Conservation (phyloP, 257 asterid genomes). For the Forsythia viridissima region DNA sequence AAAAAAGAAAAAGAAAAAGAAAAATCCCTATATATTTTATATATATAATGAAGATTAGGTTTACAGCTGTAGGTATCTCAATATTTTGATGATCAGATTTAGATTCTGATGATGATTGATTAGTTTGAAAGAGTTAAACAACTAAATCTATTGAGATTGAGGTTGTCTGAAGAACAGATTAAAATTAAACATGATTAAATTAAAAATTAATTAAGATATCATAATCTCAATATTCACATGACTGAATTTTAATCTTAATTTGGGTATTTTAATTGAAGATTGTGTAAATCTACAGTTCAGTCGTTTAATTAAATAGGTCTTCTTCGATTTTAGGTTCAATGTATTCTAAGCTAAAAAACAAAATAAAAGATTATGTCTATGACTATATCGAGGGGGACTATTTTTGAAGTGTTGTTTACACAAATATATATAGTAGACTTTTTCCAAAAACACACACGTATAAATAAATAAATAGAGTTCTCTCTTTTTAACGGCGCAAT, state of each 20-base stretch:
- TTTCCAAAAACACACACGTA: background rate
- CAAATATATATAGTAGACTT: background rate
- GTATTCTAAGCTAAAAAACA: background rate
- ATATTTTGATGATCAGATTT: background rate
- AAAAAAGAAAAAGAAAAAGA: too few species aligned
- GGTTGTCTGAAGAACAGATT: constrained; percentile 11
- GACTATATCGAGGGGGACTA: background rate
- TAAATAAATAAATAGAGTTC: background rate
- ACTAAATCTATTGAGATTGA: constrained; percentile 35
- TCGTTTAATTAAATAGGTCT: background rate
- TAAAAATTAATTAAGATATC: background rate
- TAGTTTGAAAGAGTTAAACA: constrained; percentile 20
- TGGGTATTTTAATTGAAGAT: background rate
- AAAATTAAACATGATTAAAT: background rate
- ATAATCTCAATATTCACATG: constrained; percentile 24
- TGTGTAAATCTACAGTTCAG: background rate
- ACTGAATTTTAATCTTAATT: background rate
- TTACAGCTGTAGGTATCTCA: constrained; percentile 28
- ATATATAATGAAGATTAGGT: constrained; percentile 2
- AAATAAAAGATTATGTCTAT: background rate
- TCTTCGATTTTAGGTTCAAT: background rate
- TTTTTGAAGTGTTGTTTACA: background rate
- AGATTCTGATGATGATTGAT: background rate
- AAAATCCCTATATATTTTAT: background rate
- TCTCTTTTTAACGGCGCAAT: too few species aligned